phyloP scores from a whole-genome alignment of 495 filamentous ascomycete species.

The Filosporella fistucella region DNA sequence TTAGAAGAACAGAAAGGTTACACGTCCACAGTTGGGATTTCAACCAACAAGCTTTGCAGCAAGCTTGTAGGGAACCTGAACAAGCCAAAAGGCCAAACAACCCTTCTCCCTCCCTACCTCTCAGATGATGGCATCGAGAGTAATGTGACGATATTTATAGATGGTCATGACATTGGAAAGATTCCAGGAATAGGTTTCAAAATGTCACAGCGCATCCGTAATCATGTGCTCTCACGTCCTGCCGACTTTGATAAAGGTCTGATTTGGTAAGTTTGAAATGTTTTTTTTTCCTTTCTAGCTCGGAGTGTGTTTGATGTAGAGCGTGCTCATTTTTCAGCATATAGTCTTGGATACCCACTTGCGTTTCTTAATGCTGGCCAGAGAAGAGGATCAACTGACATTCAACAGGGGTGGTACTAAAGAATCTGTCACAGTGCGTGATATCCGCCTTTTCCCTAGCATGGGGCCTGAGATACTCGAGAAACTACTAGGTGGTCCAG shows the following conservation, averaged over 20 bases:
- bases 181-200: constrained; percentile 85
- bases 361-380: too few relatives aligned
- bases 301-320: too few relatives aligned
- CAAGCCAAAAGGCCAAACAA: constrained; percentile 84
- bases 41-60: constrained; percentile 77
- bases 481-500: constrained; percentile 61
- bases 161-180: constrained; percentile 70
- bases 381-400: too few relatives aligned
- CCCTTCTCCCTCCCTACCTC: constrained; percentile 62
- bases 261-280: too few relatives aligned
- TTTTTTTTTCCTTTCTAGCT: too few relatives aligned
- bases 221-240: constrained; percentile 48
- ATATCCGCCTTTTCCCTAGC: constrained; percentile 55
- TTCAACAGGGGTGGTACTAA: constrained; percentile 44
- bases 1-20: constrained; percentile 79
- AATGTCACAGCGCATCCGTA: constrained; percentile 63
- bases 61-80: constrained; percentile 82
- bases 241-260: constrained; percentile 34
- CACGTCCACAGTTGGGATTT: constrained; percentile 81
- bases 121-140: constrained; percentile 24
- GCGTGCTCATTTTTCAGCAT: too few relatives aligned
- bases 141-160: constrained; percentile 66
- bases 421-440: constrained; percentile 56
- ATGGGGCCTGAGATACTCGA: constrained; percentile 60
- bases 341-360: too few relatives aligned